Base-by-base conservation (phyloP, 2,329 filamentous ascomycete species). In the Sporothrix inflata region DNA sequence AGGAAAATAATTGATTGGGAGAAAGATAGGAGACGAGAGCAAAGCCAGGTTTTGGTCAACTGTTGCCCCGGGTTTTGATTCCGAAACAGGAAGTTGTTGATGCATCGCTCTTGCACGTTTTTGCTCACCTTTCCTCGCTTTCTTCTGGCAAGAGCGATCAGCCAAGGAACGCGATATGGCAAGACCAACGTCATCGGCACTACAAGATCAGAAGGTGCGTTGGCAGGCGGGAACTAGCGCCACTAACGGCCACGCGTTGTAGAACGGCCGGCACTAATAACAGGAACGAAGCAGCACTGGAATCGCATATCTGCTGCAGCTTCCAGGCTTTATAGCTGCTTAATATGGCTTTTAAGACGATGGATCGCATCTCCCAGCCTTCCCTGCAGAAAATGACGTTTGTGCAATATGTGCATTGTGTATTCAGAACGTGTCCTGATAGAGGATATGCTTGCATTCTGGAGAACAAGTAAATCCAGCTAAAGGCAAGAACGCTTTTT, bases 121-220 rank as follows among this genome's bases (percentile, higher is more conserved):
- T 9, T 38, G 42, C 42, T 45, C 42, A n/a, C n/a, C n/a, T n/a
- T n/a, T n/a, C 4, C 16, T 21, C 0, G 1, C 4, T 16, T 30
- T 34, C 7, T n/a, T 45, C 24, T 7, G 42, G 63, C 21, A 67
- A n/a, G 63, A 67, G 14, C 63, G 42, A 51, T 12, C 16, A 49
- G 63, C 16, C 42, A 49, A 51, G 16, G n/a, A 65, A 45, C 16
- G n/a, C 67, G 19, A 70, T 38, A 38, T 34, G 57, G 57, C 53
- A 70, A 42, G 66, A 72, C 45, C 66, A 55, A 72, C 71, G 71
- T 72, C 71, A 72, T 72, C 66, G 65, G 53, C 30, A 12, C 34
- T 38, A 21, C 21, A 53, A 57, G 21, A 34, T 7, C 12, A 34
- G 55, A 53, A 70, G 27, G 38, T n/a, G 38, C 38, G 57, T 42